phyloP scores from a whole-genome alignment of 1,284 basidiomycete species.

The Flammula alnicola region DNA sequence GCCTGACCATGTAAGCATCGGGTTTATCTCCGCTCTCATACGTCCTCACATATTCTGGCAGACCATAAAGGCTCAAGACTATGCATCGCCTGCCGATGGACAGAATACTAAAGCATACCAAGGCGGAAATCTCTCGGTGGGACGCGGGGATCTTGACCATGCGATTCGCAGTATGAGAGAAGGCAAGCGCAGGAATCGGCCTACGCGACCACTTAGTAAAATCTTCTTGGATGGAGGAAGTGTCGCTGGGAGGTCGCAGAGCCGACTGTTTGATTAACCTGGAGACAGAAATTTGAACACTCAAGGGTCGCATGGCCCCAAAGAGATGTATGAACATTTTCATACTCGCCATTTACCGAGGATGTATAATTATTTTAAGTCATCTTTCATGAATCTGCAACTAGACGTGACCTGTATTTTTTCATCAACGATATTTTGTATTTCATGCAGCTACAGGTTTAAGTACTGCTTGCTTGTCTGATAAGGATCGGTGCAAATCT shows the following conservation, averaged over 20 bases:
- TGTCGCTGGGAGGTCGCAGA: slow-evolving; percentile 43
- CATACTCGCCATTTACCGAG: too few relatives aligned
- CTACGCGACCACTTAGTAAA: slow-evolving; percentile 62
- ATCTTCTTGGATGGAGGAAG: slow-evolving; percentile 76
- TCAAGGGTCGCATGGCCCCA: too few relatives aligned
- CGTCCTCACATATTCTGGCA: slow-evolving; percentile 21
- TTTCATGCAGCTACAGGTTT: too few relatives aligned
- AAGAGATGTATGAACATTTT: too few relatives aligned
- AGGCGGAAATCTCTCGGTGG: slow-evolving; percentile 54
- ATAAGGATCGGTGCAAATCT: too few relatives aligned
- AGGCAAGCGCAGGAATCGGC: slow-evolving; percentile 61
- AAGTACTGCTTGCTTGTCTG: too few relatives aligned
- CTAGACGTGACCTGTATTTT: too few relatives aligned
- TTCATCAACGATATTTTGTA: too few relatives aligned
- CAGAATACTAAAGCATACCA: slow-evolving; percentile 36
- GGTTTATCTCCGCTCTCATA: neutral
- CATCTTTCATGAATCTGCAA: too few relatives aligned
- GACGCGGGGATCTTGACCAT: slow-evolving; percentile 79
- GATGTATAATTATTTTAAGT: too few relatives aligned
- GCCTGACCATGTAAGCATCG: slow-evolving; percentile 33
- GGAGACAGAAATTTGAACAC: too few relatives aligned
- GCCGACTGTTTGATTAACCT: slow-evolving; percentile 40
- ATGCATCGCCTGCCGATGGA: slow-evolving; percentile 19
- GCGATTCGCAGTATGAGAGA: slow-evolving; percentile 81
- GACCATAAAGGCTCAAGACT: slow-evolving; percentile 44